Base-by-base conservation (phyloP, 371 early-diverging fungal species). In the Mucor irregularis region DNA sequence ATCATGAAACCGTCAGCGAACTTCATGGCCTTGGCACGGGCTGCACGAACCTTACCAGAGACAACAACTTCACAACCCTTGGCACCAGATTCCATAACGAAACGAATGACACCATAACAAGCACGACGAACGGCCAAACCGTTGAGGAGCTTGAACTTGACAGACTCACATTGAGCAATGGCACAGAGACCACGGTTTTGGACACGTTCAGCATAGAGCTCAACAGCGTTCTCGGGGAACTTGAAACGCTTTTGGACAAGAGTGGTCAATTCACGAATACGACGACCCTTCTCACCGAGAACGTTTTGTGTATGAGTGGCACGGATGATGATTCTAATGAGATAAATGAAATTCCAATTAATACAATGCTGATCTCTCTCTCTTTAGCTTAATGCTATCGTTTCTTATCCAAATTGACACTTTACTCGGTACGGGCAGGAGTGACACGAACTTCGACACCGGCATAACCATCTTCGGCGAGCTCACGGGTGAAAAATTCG, bases 1-100 rank as follows among this genome's bases (percentile, higher is more conserved):
- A 98, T 92, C 93, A 99, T 94, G 88, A 98, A 97, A 70, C 99
- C 99, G 71, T 97, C 98, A 72, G 90, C 85, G 82, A 99, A 99
- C 92, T 99, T 99, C 96, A 98, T 98, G 64, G 99, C 91, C 90
- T 98, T 98, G 78, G 99, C 99, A 93, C 99, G 98, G 57, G 99
- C 99, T 81, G 96, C 99, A 83, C 99, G 98, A 58, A 99, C 89
- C 92, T 99, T 99, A 70, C 99, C 99, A 66, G 98, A 96, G 61
- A 99, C 95, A 69, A 99, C 92, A 53, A 99, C 98, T 81, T 98
- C 97, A 77, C 94, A 95, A 78, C 99, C 99, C 90, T 99, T 99
- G 80, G 99, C 99, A 67, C 99, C 99, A 72, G 97, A 93, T 83
- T 97, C 97, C 96, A 98, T 99, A 65, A 96, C 93, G 87, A 94